Percentiles rank a stretch among this genome's conserved stretches.
These are phyloP conservation scores for Flaveria ramosissima DNA, from an alignment of 129 eudicot species.

Conservation along the genomic window DNA sequence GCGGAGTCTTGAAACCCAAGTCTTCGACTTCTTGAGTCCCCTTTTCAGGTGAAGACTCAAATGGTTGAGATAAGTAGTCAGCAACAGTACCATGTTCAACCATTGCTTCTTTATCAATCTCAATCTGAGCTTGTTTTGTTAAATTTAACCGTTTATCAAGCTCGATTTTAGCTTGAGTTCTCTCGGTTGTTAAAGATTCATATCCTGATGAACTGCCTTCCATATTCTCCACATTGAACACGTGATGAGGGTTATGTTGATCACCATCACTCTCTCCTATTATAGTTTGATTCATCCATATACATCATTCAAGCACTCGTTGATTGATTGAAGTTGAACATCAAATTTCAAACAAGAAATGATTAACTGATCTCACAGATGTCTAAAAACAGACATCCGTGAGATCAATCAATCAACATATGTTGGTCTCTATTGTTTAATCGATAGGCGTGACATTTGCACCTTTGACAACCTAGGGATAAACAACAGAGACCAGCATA, in stretches of 20 bases:
- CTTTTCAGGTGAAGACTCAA: conserved; percentile 33
- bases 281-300: conserved; percentile 39
- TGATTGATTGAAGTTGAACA: neutral
- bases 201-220: conserved; percentile 29
- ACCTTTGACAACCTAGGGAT: neutral
- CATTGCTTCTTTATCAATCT: conserved; percentile 14
- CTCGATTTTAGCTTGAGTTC: conserved; percentile 17
- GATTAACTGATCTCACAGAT: neutral
- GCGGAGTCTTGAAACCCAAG: conserved; percentile 31
- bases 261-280: conserved; percentile 45
- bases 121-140: conserved; percentile 21
- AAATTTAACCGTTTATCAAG: conserved; percentile 32
- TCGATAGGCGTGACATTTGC: too few relatives aligned
- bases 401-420: too few relatives aligned
- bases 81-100: conserved; percentile 35
- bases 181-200: conserved; percentile 26
- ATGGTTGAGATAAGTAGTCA: conserved; percentile 36
- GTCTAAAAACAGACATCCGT: neutral
- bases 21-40: conserved; percentile 23
- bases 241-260: conserved; percentile 27
- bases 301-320: neutral
- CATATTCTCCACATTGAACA: conserved; percentile 25
- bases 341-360: neutral
- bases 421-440: too few relatives aligned
- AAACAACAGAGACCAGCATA: neutral